Percentiles rank a stretch among this genome's conserved stretches.
phyloP scores from a whole-genome alignment of 805 yeast genomes.

The Kregervanrija fluxuum region DNA sequence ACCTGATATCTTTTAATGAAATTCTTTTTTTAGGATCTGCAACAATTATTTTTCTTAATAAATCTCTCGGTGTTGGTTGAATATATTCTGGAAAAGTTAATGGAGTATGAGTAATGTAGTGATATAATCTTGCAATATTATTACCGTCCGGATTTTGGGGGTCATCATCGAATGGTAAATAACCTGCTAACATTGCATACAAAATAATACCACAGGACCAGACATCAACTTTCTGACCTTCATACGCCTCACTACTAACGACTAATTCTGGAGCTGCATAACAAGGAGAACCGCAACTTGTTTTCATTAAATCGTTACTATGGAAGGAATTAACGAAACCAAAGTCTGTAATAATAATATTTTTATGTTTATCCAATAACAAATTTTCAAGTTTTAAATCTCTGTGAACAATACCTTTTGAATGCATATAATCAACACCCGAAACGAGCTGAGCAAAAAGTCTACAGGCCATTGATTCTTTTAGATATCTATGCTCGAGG shows the following conservation, averaged over 20 bases:
- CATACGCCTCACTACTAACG: conserved; percentile 77
- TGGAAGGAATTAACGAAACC: conserved; percentile 89
- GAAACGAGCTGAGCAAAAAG: conserved; percentile 88
- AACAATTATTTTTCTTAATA: conserved; percentile 75
- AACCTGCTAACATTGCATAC: conserved; percentile 96
- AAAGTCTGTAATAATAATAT: conserved; percentile 81
- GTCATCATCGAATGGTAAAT: conserved; percentile 95
- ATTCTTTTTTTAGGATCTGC: conserved; percentile 79
- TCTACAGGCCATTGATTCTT: conserved; percentile 80
- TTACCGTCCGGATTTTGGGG: conserved; percentile 95
- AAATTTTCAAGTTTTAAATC: conserved; percentile 72
- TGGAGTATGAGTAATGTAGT: conserved; percentile 85
- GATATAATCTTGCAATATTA: conserved; percentile 83
- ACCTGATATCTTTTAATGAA: conserved; percentile 57
- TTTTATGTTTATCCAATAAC: conserved; percentile 76
- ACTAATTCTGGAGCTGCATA: conserved; percentile 98
- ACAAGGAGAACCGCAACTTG: conserved; percentile 96
- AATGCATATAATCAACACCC: conserved; percentile 86
- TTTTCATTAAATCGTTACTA: conserved; percentile 75
- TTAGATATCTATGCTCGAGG: conserved; percentile 74
- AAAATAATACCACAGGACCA: conserved; percentile 97
- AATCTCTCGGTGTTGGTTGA: conserved; percentile 83
- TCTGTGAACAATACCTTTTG: conserved; percentile 72
- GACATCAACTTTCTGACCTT: conserved; percentile 88
- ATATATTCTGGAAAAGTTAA: conserved; percentile 93